Evolutionary conservation across 768 basidiomycete species (phyloP).

Genomic region (Phylloporus sp.): DNA sequence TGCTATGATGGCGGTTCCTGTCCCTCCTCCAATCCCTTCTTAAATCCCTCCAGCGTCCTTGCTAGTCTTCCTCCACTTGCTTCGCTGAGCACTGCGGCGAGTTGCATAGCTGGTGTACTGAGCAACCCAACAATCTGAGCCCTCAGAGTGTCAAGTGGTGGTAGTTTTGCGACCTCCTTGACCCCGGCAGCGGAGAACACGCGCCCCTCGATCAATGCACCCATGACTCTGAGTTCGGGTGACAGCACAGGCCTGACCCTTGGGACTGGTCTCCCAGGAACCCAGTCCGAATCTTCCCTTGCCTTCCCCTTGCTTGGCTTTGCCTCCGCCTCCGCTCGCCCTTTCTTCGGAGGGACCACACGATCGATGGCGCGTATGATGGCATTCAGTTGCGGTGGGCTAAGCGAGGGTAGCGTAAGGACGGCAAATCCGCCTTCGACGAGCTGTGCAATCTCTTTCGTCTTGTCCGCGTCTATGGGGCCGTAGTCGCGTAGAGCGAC

Average conservation of each 20-base stretch:
- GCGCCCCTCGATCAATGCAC: constrained; percentile 73
- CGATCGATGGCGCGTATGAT: constrained; percentile 65
- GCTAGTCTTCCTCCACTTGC: constrained; percentile 65
- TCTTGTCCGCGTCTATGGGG: constrained; percentile 43
- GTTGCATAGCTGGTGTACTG: constrained; percentile 65
- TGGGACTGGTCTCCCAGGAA: constrained; percentile 68
- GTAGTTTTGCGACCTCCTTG: constrained; percentile 63
- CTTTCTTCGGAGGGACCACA: constrained; percentile 54
- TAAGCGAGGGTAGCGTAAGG: constrained; percentile 57
- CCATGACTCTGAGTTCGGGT: constrained; percentile 70
- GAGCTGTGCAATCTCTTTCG: constrained; percentile 49
- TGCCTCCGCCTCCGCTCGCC: constrained; percentile 49
- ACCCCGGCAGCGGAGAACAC: constrained; percentile 59
- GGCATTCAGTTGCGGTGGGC: constrained; percentile 67
- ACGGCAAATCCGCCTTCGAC: constrained; percentile 61
- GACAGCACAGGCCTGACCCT: constrained; percentile 47
- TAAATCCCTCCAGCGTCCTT: constrained; percentile 71
- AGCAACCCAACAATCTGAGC: constrained; percentile 84
- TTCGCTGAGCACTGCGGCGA: constrained; percentile 65
- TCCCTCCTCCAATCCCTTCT: constrained; percentile 56
- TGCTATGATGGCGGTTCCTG: constrained; percentile 25
- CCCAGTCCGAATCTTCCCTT: constrained; percentile 54
- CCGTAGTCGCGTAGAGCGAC: constrained; percentile 64
- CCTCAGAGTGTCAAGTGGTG: constrained; percentile 69
- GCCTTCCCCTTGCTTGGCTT: constrained; percentile 39